Evolutionary conservation across 495 filamentous ascomycete species (phyloP), one percentile per base, ranked within the genome.

Genomic region (Hypoxylon trugodes): DNA sequence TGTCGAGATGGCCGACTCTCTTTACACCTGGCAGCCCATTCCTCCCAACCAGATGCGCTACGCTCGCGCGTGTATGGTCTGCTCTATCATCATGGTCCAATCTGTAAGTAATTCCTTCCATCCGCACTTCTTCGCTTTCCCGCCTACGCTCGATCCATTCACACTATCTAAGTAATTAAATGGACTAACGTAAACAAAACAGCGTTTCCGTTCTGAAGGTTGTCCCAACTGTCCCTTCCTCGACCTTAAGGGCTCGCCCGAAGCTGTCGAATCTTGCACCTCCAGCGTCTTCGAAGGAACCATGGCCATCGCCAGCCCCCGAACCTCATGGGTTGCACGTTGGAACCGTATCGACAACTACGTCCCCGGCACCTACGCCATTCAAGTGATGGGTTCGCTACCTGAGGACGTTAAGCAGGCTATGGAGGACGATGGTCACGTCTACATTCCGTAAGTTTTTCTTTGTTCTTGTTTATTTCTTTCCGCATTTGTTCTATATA

Each of bases 1-100:
- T n/a, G n/a, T n/a, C n/a, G n/a, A n/a, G n/a, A n/a, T n/a, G n/a
- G n/a, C n/a, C n/a, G n/a, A n/a, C n/a, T n/a, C n/a, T n/a, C n/a
- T n/a, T n/a, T n/a, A n/a, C n/a, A n/a, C n/a, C n/a, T n/a, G n/a
- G n/a, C n/a, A n/a, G n/a, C n/a, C 41, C 72, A 87, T 89, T 57
- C 76, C 89, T 12, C 82, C 88, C 8, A 79, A 78, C 68, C 89
- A 92, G 72, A 82, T 85, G 77, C 90, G 92, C 76, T 86, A 90
- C 65, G 84, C 96, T 38, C 93, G 95, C 68, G 95, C 95, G 56
- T 98, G 95, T 82, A 97, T 98, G 95, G 91, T 97, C 59, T 98
- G 95, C 84, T 90, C 90, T 5, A 88, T 97, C 68, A 90, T 98
- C 52, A 91, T 93, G 79, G 84, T 86, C 12, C 85, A 88, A 59